Evolutionary conservation across 495 filamentous ascomycete species (phyloP), one percentile per base, ranked within the genome.

Genomic region (Tuber aestivum): DNA sequence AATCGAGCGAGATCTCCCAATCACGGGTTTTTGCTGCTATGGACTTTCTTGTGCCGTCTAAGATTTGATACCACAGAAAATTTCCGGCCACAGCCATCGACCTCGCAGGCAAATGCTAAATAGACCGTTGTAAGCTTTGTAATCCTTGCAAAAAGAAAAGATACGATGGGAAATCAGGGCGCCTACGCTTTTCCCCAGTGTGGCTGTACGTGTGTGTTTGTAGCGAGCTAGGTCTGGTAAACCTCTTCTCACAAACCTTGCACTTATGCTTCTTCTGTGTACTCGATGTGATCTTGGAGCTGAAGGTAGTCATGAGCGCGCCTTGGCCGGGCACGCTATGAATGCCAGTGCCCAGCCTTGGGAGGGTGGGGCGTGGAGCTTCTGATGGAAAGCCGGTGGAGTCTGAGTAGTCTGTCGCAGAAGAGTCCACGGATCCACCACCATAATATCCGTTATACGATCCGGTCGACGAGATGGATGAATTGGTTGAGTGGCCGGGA

Each of bases 221-320:
- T 44, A 99, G 84, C 10, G 95, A 99, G 82, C 95, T 97, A 1
- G 95, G 95, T 56, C 95, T 89, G 16, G 95, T 98, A 84, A 99
- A 99, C 12, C 95, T 90, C 89, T 99, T 99, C 85, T 98, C 95
- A 87, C 95, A 99, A 71, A 99, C 93, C 87, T 97, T 98, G 88
- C 95, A 99, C 86, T 97, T 97, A 86, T 99, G 95, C 87, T 98
- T 99, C 90, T 99, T 99, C 83, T 98, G 95, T 41, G 95, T 94
- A 85, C 92, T 96, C 37, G 94, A 95, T 16, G 93, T 93, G 70
- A 97, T 91, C 84, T 97, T 98, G 69, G 95, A 97, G 86, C 93
- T 97, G 87, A 99, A 99, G 77, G 96, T 95, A 70, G 93, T 90
- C 95, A 99, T 99, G 93, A 99, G 97, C 41, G 78, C 78, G 70